These are phyloP conservation scores for Termitomyces sp. DNA, from an alignment of 768 basidiomycete genomes.

Conservation along the genomic window DNA sequence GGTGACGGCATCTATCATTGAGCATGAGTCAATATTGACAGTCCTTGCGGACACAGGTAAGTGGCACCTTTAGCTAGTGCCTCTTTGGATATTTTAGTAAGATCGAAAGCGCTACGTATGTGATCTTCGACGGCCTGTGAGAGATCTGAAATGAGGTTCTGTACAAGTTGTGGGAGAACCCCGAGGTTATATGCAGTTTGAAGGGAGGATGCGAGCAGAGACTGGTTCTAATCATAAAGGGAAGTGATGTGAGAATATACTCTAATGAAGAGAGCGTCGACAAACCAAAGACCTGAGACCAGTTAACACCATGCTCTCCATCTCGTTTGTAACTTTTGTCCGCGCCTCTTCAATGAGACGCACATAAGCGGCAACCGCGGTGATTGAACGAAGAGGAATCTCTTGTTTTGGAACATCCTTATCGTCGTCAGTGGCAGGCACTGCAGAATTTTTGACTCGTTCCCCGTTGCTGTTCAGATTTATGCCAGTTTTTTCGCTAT, in stretches of 20 bases:
- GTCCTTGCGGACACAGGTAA: background rate
- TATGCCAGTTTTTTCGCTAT: background rate
- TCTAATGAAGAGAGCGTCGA: slow-evolving; percentile 7
- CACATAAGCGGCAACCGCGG: slow-evolving; percentile 66
- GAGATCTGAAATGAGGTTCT: slow-evolving; percentile 72
- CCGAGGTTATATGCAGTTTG: slow-evolving; percentile 95
- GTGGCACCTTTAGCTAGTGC: slow-evolving; percentile 69
- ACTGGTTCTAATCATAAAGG: slow-evolving; percentile 64
- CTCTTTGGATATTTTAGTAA: slow-evolving; percentile 83
- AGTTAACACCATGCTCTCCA: slow-evolving; percentile 86
- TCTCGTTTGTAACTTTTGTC: slow-evolving; percentile 70
- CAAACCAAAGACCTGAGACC: slow-evolving; percentile 77
- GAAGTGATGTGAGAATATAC: slow-evolving; percentile 6
- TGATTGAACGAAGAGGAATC: slow-evolving; percentile 70
- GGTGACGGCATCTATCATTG: slow-evolving; percentile 16
- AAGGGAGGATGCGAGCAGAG: slow-evolving; percentile 86
- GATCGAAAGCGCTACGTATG: slow-evolving; percentile 82
- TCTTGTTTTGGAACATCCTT: slow-evolving; percentile 18
- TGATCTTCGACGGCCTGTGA: slow-evolving; percentile 81
- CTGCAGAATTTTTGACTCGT: slow-evolving; percentile 4
- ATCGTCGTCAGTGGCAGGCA: slow-evolving; percentile 10
- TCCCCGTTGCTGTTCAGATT: slow-evolving; percentile 1
- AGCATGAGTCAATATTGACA: background rate
- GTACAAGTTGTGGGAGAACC: slow-evolving; percentile 78
- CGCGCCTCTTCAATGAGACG: slow-evolving; percentile 72